Percentiles rank a stretch among this genome's conserved stretches.
phyloP scores from a whole-genome alignment of 2,329 filamentous ascomycete genomes.

The Paraphoma sp. region DNA sequence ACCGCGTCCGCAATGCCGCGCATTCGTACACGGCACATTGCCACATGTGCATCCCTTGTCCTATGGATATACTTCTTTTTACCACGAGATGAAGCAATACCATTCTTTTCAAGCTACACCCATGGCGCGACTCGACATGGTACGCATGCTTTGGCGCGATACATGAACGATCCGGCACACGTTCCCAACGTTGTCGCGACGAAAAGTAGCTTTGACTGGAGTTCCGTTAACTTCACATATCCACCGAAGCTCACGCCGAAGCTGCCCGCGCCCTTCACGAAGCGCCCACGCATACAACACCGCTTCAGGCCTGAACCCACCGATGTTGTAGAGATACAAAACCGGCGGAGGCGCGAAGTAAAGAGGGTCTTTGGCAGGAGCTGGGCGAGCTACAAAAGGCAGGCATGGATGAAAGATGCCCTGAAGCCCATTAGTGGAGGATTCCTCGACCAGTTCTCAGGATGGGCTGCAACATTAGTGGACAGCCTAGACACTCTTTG shows the following conservation, averaged over 20 bases:
- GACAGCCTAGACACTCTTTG: conserved; percentile 76
- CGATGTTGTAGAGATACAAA: conserved; percentile 28
- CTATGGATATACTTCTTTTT: conserved; percentile 37
- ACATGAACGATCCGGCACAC: conserved; percentile 39
- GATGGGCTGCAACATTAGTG: conserved; percentile 73
- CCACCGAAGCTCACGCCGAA: conserved; percentile 34
- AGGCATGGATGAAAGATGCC: conserved; percentile 71
- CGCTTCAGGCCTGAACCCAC: conserved; percentile 26
- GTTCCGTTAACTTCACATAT: conserved; percentile 33
- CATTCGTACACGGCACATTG: conserved; percentile 36
- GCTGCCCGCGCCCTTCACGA: conserved; percentile 32
- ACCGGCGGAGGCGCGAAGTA: conserved; percentile 32
- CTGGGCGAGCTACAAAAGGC: conserved; percentile 66
- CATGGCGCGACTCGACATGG: conserved; percentile 17
- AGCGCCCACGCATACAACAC: conserved; percentile 45
- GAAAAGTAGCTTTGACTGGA: conserved; percentile 42
- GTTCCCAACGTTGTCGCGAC: conserved; percentile 30
- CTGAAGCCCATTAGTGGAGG: conserved; percentile 63
- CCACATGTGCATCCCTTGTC: conserved; percentile 30
- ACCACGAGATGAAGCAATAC: conserved; percentile 18
- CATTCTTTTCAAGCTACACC: conserved; percentile 6
- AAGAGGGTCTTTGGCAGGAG: conserved; percentile 40
- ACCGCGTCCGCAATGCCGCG: conserved; percentile 29
- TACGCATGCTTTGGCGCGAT: conserved; percentile 31
- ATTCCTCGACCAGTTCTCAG: conserved; percentile 65